phyloP scores from a whole-genome alignment of 2,329 filamentous ascomycete species.

The Aspergillus unguis region DNA sequence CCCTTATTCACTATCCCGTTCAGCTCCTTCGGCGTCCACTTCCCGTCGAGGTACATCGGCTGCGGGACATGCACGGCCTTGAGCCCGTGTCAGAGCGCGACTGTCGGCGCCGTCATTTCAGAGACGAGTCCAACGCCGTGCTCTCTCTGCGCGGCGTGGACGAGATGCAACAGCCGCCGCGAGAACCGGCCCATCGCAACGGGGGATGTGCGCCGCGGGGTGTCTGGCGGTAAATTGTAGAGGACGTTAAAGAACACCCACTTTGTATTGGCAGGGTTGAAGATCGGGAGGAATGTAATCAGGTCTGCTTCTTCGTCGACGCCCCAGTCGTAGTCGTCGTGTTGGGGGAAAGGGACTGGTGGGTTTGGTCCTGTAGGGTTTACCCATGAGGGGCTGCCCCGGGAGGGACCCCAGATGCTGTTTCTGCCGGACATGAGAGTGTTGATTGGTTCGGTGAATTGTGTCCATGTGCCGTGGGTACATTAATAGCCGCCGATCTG shows the following conservation, averaged over 20 bases:
- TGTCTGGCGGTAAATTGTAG: not conserved
- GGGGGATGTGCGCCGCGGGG: not conserved
- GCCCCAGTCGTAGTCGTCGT: not conserved
- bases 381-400: not conserved
- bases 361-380: not conserved
- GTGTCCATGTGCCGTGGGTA: no score
- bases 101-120: not conserved
- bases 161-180: not conserved
- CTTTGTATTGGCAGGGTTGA: not conserved
- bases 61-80: not conserved
- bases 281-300: not conserved
- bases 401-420: not conserved
- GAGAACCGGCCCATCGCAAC: not conserved
- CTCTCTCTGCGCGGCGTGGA: not conserved
- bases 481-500: no score
- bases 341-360: not conserved
- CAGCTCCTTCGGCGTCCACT: not conserved
- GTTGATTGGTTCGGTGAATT: no score
- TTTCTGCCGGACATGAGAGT: no score
- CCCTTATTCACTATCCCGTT: not conserved
- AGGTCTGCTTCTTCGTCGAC: not conserved
- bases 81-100: not conserved
- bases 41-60: not conserved
- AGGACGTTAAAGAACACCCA: not conserved
- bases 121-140: not conserved